phyloP scores from a whole-genome alignment of 1,139 yeast species.

The Casaregolazyma suthepensis region DNA sequence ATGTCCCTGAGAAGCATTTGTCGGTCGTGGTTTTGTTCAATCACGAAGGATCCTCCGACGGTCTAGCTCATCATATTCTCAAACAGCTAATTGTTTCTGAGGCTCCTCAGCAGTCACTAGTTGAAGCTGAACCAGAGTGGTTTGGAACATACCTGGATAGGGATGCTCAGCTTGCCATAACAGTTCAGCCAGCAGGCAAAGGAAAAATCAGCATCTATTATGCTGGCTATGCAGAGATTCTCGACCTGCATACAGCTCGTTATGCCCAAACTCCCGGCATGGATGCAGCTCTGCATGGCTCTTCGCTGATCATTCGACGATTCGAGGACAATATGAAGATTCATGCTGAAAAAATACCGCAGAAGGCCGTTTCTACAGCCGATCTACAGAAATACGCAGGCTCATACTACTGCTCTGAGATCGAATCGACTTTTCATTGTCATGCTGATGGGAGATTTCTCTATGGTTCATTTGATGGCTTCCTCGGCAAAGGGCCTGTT shows the following conservation, averaged over 20 bases:
- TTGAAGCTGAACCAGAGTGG: neutral
- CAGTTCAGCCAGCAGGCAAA: neutral
- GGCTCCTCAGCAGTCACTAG: neutral
- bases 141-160: neutral
- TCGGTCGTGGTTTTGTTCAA: neutral
- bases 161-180: neutral
- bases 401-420: neutral
- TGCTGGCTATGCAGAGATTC: neutral
- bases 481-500: neutral
- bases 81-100: neutral
- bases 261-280: neutral
- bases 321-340: neutral
- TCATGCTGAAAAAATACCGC: neutral
- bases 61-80: neutral
- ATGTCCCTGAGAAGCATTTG: neutral
- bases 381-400: neutral
- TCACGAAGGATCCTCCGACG: neutral
- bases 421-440: neutral
- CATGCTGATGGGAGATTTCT: neutral
- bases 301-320: neutral
- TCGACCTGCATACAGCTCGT: neutral
- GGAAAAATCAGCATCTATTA: neutral
- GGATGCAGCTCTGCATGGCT: neutral
- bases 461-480: neutral
- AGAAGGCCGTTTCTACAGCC: neutral